Percentiles rank a stretch among this genome's conserved stretches.
phyloP scores from a whole-genome alignment of 2,329 filamentous ascomycete genomes.

The Cladosporium sp. region DNA sequence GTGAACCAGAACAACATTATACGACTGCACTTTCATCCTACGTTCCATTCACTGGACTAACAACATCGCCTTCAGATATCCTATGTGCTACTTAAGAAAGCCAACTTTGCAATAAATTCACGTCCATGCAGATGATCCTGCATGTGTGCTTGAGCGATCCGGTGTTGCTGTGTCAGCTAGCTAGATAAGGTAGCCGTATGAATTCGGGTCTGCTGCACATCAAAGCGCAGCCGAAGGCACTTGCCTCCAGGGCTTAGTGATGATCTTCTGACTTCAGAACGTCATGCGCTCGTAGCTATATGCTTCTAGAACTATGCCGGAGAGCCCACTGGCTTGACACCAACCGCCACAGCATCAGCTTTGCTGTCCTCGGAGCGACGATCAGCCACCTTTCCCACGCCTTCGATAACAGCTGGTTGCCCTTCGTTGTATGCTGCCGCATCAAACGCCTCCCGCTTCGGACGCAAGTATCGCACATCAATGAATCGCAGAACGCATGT shows the following conservation, averaged over 20 bases:
- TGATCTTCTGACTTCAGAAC: neutral
- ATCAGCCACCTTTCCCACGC: neutral
- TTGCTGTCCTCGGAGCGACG: neutral
- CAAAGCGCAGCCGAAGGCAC: neutral
- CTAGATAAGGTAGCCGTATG: too few species aligned
- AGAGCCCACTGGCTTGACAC: neutral
- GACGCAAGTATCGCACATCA: constrained; percentile 40
- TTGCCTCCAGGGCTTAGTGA: neutral
- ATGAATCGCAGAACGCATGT: constrained; percentile 42
- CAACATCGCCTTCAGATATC: too few species aligned
- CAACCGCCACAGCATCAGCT: neutral
- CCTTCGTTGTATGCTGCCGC: constrained; percentile 12
- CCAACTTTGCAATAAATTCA: too few species aligned
- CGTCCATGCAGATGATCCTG: too few species aligned
- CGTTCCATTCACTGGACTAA: too few species aligned
- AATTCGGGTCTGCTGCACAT: too few species aligned
- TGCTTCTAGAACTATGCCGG: neutral
- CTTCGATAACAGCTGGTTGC: neutral
- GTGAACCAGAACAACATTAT: too few species aligned
- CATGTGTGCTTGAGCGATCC: too few species aligned
- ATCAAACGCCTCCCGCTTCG: constrained; percentile 21
- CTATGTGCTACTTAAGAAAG: too few species aligned
- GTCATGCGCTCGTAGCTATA: neutral
- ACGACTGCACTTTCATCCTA: too few species aligned
- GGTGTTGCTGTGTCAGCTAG: too few species aligned